phyloP scores from a whole-genome alignment of 2,329 filamentous ascomycete genomes.

The Purpureocillium lavendulum region DNA sequence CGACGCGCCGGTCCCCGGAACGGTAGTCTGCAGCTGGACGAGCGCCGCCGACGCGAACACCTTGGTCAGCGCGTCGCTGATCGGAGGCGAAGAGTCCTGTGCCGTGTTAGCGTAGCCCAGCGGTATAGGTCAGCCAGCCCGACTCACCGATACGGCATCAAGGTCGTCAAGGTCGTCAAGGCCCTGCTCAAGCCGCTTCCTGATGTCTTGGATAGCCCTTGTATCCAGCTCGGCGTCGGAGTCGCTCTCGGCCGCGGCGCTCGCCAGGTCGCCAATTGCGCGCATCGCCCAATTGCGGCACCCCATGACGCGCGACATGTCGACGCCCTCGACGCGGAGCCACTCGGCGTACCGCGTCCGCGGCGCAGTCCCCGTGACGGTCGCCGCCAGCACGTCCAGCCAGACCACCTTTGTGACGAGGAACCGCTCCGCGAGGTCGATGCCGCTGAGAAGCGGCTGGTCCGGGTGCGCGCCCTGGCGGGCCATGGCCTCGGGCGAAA shows the following conservation, averaged over 20 bases:
- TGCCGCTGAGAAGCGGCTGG: constrained; percentile 2
- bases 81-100: not conserved
- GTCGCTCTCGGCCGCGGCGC: not conserved
- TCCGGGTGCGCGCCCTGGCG: not conserved
- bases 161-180: not conserved
- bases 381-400: constrained; percentile 11
- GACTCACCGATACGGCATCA: not conserved
- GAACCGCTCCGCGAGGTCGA: constrained; percentile 12
- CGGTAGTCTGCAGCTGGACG: constrained; percentile 7
- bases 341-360: constrained; percentile 7
- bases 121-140: too few species aligned
- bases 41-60: constrained; percentile 10
- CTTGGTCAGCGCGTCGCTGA: constrained; percentile 1
- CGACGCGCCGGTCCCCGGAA: not conserved
- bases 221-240: not conserved
- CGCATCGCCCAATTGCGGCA: constrained; percentile 12
- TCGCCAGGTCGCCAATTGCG: constrained; percentile 9
- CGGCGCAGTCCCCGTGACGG: constrained; percentile 6
- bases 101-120: too few species aligned
- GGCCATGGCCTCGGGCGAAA: constrained; percentile 1
- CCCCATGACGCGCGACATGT: constrained; percentile 13
- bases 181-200: not conserved
- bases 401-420: constrained; percentile 11
- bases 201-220: not conserved
- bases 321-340: constrained; percentile 6